phyloP scores from a whole-genome alignment of 139 green algal species.

The Picochlorum costavermella region DNA sequence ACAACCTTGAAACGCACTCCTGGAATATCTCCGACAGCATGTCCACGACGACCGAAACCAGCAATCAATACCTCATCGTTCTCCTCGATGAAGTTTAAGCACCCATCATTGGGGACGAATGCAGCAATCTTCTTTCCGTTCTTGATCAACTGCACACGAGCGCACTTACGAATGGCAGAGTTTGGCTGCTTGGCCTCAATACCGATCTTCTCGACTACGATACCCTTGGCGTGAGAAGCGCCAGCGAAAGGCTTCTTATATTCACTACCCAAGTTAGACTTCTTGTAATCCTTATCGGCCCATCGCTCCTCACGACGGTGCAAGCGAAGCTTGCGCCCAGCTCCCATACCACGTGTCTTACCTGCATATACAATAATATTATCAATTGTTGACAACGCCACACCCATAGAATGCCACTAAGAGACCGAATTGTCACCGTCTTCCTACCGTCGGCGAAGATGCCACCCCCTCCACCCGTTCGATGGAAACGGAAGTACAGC shows the following conservation, averaged over 20 bases:
- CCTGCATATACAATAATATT: conserved; percentile 27
- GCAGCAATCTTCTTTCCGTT: conserved; percentile 99
- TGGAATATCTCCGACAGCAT: conserved; percentile 99
- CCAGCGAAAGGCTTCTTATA: conserved; percentile 99
- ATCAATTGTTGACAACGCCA: not conserved
- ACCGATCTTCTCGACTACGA: conserved; percentile 99
- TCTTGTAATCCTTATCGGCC: conserved; percentile 99
- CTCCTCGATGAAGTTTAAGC: conserved; percentile 99
- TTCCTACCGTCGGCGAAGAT: too few relatives aligned
- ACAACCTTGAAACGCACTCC: conserved; percentile 99
- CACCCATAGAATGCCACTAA: not conserved
- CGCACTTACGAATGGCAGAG: conserved; percentile 99
- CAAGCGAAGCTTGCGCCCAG: conserved; percentile 93
- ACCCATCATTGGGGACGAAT: conserved; percentile 99
- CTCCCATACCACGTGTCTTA: conserved; percentile 99
- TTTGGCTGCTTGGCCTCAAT: conserved; percentile 99
- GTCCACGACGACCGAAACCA: conserved; percentile 93
- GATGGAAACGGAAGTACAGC: too few relatives aligned
- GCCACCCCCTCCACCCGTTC: too few relatives aligned
- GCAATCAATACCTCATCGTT: conserved; percentile 99
- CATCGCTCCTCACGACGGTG: conserved; percentile 87
- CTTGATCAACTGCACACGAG: conserved; percentile 99
- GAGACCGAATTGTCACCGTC: too few relatives aligned
- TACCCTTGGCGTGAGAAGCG: conserved; percentile 98
- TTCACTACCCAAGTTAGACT: conserved; percentile 92